Conservation (phyloP, 1,284 basidiomycete species). For the Tylopilus orsonianus region DNA sequence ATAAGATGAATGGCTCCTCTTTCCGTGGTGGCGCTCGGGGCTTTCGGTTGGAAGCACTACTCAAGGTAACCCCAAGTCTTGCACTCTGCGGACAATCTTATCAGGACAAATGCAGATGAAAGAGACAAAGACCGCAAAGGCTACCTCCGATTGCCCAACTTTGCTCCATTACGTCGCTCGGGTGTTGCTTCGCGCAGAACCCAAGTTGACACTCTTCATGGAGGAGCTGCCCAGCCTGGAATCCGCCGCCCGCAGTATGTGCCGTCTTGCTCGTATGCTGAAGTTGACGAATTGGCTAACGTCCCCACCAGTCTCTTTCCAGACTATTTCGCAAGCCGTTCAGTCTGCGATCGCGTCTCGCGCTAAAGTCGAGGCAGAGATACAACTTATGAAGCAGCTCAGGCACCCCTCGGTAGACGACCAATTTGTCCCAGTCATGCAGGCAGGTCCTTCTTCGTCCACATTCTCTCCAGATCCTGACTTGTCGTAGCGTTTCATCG, state of each 20-base stretch:
- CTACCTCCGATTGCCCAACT: constrained; percentile 72
- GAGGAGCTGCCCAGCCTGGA: constrained; percentile 83
- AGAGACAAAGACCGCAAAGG: constrained; percentile 79
- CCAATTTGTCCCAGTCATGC: constrained; percentile 65
- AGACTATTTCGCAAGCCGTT: constrained; percentile 60
- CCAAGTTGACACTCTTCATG: constrained; percentile 68
- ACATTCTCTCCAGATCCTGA: background rate
- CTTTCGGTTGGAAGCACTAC: constrained; percentile 78
- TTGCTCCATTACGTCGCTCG: constrained; percentile 84
- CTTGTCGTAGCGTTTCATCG: constrained; percentile 55
- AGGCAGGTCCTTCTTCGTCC: constrained; percentile 40
- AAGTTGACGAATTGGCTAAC: constrained; percentile 1
- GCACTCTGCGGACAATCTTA: background rate
- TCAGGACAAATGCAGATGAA: constrained; percentile 54
- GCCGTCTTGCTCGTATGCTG: background rate
- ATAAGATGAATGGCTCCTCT: constrained; percentile 77
- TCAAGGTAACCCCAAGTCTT: constrained; percentile 56
- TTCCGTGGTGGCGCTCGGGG: constrained; percentile 84
- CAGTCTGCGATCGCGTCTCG: constrained; percentile 59
- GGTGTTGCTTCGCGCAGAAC: constrained; percentile 70
- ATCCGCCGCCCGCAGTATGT: constrained; percentile 74
- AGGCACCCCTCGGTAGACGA: constrained; percentile 46
- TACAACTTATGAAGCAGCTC: constrained; percentile 42
- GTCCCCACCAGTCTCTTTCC: constrained; percentile 62
- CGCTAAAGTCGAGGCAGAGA: constrained; percentile 56